Conservation (phyloP, 2,329 filamentous ascomycete species). For the Venturia effusa region DNA sequence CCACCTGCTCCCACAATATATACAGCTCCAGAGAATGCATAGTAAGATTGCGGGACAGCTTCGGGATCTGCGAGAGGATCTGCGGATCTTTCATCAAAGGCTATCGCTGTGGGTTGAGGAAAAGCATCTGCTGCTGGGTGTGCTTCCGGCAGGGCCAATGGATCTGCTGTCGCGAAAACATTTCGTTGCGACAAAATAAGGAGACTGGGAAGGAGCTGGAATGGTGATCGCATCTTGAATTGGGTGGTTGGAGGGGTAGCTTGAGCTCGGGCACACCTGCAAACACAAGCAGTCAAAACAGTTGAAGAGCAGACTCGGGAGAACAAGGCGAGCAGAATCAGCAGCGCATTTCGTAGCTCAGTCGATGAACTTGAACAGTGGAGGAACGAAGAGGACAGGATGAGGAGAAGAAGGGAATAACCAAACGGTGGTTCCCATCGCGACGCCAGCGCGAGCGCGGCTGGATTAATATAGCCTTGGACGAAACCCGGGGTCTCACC, state of each 20-base stretch:
- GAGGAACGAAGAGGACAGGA: neutral
- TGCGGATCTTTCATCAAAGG: neutral
- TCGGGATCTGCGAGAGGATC: neutral
- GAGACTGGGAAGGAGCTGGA: slow-evolving; percentile 8
- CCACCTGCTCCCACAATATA: slow-evolving; percentile 26
- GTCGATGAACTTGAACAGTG: neutral
- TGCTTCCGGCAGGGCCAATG: neutral
- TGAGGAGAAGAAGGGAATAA: neutral
- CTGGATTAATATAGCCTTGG: neutral
- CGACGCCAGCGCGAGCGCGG: neutral
- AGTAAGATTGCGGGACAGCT: slow-evolving; percentile 17
- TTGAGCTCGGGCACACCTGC: neutral
- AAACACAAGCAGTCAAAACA: no score
- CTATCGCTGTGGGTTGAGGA: neutral
- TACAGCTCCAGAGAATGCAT: slow-evolving; percentile 29
- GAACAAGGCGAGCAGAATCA: neutral
- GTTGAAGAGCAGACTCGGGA: neutral
- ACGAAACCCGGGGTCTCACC: neutral
- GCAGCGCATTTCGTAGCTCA: neutral
- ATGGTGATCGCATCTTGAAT: neutral
- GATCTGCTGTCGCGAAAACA: neutral
- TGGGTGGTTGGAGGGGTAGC: neutral
- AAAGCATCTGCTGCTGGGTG: neutral
- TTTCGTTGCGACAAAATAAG: neutral
- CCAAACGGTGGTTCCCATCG: neutral